These are phyloP conservation scores for Coemansia aciculifera DNA, from an alignment of 192 early-diverging fungal genomes.

Conservation along the genomic window DNA sequence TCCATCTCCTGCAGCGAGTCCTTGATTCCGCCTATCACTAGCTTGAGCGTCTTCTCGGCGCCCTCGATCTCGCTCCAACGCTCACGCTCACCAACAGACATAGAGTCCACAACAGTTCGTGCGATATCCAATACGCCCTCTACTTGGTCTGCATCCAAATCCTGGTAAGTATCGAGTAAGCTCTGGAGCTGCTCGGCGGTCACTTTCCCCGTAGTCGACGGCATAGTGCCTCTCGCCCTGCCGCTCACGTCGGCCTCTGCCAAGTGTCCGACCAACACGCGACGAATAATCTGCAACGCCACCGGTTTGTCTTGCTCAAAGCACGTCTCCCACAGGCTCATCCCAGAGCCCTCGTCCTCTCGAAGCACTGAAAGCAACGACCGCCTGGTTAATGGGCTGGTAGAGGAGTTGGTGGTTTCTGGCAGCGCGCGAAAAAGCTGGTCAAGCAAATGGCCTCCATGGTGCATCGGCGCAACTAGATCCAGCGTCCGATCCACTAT, in stretches of 20 bases:
- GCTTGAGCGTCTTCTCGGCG: constrained; percentile 48
- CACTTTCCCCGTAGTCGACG: constrained; percentile 12
- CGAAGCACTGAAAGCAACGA: constrained; percentile 30
- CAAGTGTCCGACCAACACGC: constrained; percentile 13
- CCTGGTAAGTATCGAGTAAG: constrained; percentile 11
- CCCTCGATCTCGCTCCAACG: constrained; percentile 43
- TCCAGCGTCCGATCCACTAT: constrained; percentile 44
- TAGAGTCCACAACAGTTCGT: constrained; percentile 15
- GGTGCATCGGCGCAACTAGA: constrained; percentile 36
- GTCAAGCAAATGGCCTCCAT: constrained; percentile 33
- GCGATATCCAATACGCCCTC: constrained; percentile 15
- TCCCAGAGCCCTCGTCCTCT: neutral
- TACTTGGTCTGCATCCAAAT: neutral
- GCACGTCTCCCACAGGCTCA: constrained; percentile 32
- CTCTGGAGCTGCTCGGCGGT: constrained; percentile 29
- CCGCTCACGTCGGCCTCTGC: neutral
- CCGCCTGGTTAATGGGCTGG: neutral
- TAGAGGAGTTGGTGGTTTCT: neutral
- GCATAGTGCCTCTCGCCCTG: neutral
- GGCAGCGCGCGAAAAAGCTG: constrained; percentile 25
- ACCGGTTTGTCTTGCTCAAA: constrained; percentile 33
- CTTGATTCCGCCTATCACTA: constrained; percentile 46
- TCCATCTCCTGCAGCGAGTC: constrained; percentile 23
- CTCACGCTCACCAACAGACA: constrained; percentile 7
- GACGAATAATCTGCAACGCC: constrained; percentile 42